Percentiles rank a stretch among this genome's conserved stretches.
Evolutionary conservation across 2,329 filamentous ascomycete genomes (phyloP).

Genomic region (Anthostomella pinea): DNA sequence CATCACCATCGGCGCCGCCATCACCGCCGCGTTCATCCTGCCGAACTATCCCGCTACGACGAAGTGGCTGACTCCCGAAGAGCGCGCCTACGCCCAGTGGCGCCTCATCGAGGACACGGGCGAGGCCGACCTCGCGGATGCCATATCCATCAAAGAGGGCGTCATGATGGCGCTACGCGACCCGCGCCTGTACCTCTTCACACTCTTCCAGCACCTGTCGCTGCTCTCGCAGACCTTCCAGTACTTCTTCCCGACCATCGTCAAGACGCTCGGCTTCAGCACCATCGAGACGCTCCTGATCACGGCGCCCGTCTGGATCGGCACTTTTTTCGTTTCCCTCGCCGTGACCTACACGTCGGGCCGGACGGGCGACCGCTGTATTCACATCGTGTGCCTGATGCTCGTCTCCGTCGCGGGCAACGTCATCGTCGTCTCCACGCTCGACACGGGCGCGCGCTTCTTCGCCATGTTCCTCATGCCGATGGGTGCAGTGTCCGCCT

Average conservation of each 20-base stretch:
- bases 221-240: constrained; percentile 56
- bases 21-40: constrained; percentile 36
- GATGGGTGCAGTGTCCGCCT: constrained; percentile 49
- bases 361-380: constrained; percentile 51
- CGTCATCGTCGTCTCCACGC: constrained; percentile 51
- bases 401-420: constrained; percentile 51
- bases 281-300: constrained; percentile 53
- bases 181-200: constrained; percentile 51
- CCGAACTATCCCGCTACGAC: constrained; percentile 55
- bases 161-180: constrained; percentile 48
- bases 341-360: constrained; percentile 54
- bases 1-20: constrained; percentile 37
- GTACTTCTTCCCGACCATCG: constrained; percentile 65
- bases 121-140: constrained; percentile 40
- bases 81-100: constrained; percentile 52
- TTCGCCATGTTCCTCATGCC: constrained; percentile 64
- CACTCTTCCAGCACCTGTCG: constrained; percentile 52
- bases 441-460: constrained; percentile 50
- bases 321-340: constrained; percentile 51
- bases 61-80: constrained; percentile 48
- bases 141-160: constrained; percentile 41
- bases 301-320: constrained; percentile 56
- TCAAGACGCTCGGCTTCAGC: constrained; percentile 57
- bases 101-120: constrained; percentile 48
- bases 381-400: constrained; percentile 55